Percentiles rank a stretch among this genome's conserved stretches.
Conservation (phyloP, 2,329 filamentous ascomycete genomes). For the Pochonia chlamydosporia region DNA sequence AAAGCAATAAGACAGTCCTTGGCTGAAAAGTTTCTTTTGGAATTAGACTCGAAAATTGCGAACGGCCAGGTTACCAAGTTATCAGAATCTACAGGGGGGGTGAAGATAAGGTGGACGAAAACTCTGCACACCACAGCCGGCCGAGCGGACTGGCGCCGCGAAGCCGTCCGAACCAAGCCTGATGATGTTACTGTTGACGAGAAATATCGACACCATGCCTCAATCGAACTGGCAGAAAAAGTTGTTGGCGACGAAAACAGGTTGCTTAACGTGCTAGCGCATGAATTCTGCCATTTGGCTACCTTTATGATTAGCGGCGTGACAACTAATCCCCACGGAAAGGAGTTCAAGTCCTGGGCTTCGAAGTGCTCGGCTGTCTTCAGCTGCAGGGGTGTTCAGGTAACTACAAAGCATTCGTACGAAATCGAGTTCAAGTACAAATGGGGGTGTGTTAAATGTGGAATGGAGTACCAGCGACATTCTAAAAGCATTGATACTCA, state of each 20-base stretch:
- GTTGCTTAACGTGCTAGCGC: constrained; percentile 84
- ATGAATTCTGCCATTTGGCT: constrained; percentile 92
- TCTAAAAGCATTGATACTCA: constrained; percentile 74
- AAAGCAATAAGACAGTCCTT: constrained; percentile 55
- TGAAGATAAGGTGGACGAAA: constrained; percentile 68
- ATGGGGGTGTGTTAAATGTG: constrained; percentile 71
- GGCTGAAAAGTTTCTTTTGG: constrained; percentile 57
- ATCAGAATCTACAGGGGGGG: constrained; percentile 59
- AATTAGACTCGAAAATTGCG: constrained; percentile 64
- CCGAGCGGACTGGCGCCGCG: constrained; percentile 65
- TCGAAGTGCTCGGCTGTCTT: constrained; percentile 51
- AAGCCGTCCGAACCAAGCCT: constrained; percentile 37
- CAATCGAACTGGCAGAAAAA: constrained; percentile 84
- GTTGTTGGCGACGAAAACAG: constrained; percentile 74
- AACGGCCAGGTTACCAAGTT: constrained; percentile 52
- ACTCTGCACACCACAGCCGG: constrained; percentile 78
- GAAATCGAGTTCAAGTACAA: constrained; percentile 88
- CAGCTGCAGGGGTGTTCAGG: constrained; percentile 57
- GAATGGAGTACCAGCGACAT: constrained; percentile 72
- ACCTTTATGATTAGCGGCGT: constrained; percentile 83
- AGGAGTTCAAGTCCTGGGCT: constrained; percentile 76
- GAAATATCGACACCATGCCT: constrained; percentile 55
- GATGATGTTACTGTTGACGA: constrained; percentile 20
- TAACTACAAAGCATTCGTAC: constrained; percentile 88
- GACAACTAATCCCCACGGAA: constrained; percentile 72